A percentile compares a stretch with the other conserved stretches of the same genome.
phyloP scores from a whole-genome alignment of 225 moss, liverwort and hornwort genomes.

The Bryum argenteum region DNA sequence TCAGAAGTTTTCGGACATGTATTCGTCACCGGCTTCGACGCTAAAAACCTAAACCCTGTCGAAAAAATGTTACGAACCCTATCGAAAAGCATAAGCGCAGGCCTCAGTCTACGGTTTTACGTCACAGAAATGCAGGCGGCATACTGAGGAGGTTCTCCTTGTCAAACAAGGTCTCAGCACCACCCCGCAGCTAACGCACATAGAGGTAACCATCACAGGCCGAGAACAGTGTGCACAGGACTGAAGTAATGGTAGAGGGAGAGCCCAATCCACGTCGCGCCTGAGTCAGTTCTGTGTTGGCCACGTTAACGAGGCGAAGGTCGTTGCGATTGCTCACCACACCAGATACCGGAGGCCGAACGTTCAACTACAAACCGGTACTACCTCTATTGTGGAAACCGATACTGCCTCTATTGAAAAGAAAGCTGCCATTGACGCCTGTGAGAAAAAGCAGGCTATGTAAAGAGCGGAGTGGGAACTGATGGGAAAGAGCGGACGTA shows the following conservation, averaged over 20 bases:
- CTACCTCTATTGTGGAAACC: too few relatives aligned
- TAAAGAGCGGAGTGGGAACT: too few relatives aligned
- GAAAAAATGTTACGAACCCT: too few relatives aligned
- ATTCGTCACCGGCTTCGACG: slow-evolving; percentile 33
- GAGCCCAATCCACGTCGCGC: slow-evolving; percentile 51
- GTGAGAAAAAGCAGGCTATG: too few relatives aligned
- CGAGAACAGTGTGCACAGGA: slow-evolving; percentile 12
- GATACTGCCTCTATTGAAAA: too few relatives aligned
- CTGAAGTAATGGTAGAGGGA: slow-evolving; percentile 47
- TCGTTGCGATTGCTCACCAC: slow-evolving; percentile 45
- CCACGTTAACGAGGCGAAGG: slow-evolving; percentile 43
- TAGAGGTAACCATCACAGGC: slow-evolving; percentile 52
- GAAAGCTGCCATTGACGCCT: too few relatives aligned
- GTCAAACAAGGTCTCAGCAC: slow-evolving; percentile 49
- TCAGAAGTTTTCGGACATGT: slow-evolving; percentile 37
- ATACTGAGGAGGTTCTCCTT: slow-evolving; percentile 53
- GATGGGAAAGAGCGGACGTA: too few relatives aligned
- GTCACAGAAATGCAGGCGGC: slow-evolving; percentile 44
- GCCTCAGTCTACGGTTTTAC: slow-evolving; percentile 36
- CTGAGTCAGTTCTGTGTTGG: slow-evolving; percentile 25
- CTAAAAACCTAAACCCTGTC: too few relatives aligned
- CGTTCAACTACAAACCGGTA: neutral
- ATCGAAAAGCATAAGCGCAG: neutral
- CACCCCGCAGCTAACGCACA: slow-evolving; percentile 39
- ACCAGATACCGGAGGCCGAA: slow-evolving; percentile 49